Conservation (phyloP, 768 basidiomycete genomes). For the Calvatia gigantea region DNA sequence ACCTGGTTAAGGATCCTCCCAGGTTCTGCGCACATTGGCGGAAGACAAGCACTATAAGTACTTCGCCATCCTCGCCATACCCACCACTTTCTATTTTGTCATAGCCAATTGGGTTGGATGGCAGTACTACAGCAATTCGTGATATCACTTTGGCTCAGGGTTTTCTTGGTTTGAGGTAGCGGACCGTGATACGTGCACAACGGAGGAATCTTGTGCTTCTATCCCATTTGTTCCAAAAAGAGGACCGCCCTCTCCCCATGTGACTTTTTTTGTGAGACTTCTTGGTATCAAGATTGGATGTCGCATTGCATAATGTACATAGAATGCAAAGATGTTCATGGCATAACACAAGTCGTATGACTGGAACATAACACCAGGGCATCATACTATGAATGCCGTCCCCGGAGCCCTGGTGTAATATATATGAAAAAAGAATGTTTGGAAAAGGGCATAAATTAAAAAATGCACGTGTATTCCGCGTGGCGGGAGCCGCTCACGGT, state of each 20-base stretch:
- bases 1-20: background rate
- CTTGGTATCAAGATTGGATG: too few species aligned
- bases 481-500: background rate
- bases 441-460: background rate
- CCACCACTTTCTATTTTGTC: conserved; percentile 81
- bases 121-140: conserved; percentile 95
- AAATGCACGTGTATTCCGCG: background rate
- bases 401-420: background rate
- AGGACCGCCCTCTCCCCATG: background rate
- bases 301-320: too few species aligned
- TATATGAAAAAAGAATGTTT: background rate
- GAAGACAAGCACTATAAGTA: conserved; percentile 90
- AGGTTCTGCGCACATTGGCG: conserved; percentile 66
- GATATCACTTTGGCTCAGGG: conserved; percentile 19
- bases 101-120: conserved; percentile 99
- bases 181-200: conserved; percentile 1
- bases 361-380: too few species aligned
- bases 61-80: conserved; percentile 72
- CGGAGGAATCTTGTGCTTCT: background rate
- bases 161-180: background rate
- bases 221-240: background rate
- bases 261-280: background rate
- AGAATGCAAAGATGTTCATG: too few species aligned
- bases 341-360: too few species aligned
- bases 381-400: too few species aligned